Percentiles rank a stretch among this genome's conserved stretches.
Conservation (phyloP, 257 asterid genomes). For the Lycium barbarum region DNA sequence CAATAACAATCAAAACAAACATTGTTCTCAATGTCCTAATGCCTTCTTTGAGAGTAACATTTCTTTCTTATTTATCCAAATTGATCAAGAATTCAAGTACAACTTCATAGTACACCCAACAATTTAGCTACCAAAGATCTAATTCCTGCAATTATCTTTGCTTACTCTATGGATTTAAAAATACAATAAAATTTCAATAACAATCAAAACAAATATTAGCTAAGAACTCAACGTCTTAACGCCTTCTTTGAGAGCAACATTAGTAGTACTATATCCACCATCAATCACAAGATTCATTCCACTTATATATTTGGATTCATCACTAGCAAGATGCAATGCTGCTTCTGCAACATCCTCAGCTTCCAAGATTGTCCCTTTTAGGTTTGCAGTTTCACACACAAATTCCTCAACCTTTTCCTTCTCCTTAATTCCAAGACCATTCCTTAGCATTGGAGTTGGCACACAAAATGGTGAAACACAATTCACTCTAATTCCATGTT, state of each 20-base stretch:
- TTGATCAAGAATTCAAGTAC: too few relatives aligned
- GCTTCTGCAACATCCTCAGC: conserved; percentile 48
- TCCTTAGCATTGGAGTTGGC: conserved; percentile 35
- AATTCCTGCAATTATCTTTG: too few relatives aligned
- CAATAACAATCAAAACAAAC: neutral
- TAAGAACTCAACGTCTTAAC: neutral
- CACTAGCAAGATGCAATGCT: conserved; percentile 40
- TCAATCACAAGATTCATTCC: conserved; percentile 48
- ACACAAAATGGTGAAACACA: conserved; percentile 38
- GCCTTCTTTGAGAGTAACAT: neutral
- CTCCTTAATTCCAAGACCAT: neutral
- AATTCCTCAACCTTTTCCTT: conserved; percentile 29
- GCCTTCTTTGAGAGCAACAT: conserved; percentile 37
- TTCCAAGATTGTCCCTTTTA: conserved; percentile 35
- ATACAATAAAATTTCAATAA: neutral
- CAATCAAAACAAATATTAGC: neutral
- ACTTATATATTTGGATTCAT: conserved; percentile 45
- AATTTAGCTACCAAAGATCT: too few relatives aligned
- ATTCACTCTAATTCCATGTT: conserved; percentile 38
- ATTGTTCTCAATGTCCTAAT: neutral
- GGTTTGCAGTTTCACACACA: conserved; percentile 34
- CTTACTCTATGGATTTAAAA: neutral
- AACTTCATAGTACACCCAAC: too few relatives aligned
- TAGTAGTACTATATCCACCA: conserved; percentile 45
- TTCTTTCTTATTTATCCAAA: too few relatives aligned